Evolutionary conservation across 257 asterid genomes (phyloP).

Genomic region (Scutellaria minor): DNA sequence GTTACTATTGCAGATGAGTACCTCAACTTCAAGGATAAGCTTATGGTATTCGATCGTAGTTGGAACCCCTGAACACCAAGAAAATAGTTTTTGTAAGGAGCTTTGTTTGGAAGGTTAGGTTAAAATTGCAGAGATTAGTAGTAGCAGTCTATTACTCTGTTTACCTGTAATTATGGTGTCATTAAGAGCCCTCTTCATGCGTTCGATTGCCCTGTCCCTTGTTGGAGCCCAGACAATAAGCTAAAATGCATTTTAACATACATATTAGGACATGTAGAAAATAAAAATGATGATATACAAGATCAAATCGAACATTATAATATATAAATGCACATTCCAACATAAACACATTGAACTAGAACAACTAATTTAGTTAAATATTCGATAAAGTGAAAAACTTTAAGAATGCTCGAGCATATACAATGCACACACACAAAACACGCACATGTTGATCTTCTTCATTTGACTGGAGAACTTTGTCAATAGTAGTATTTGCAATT

Average conservation of each 20-base stretch:
- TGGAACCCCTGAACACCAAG: conserved; percentile 76
- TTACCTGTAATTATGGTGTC: conserved; percentile 92
- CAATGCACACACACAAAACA: too few relatives aligned
- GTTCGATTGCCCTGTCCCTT: conserved; percentile 87
- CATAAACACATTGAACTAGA: background rate
- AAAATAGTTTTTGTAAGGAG: conserved; percentile 28
- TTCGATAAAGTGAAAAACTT: background rate
- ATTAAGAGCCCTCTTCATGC: conserved; percentile 97
- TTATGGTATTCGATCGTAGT: conserved; percentile 97
- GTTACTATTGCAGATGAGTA: conserved; percentile 35
- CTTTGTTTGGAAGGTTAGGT: background rate
- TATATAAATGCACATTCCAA: conserved; percentile 3
- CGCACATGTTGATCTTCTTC: background rate
- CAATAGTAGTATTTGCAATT: background rate
- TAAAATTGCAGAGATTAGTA: too few relatives aligned
- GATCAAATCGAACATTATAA: conserved; percentile 14
- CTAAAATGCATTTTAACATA: conserved; percentile 43
- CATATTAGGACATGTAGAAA: conserved; percentile 31
- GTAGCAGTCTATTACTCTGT: background rate
- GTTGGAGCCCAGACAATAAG: conserved; percentile 99
- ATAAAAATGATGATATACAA: conserved; percentile 26
- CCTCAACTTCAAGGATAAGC: conserved; percentile 97
- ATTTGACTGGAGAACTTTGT: background rate
- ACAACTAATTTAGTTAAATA: conserved; percentile 8
- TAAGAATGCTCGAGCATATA: too few relatives aligned